Evolutionary conservation across 2,329 filamentous ascomycete species (phyloP).

Genomic region (Pseudogymnoascus sp.): DNA sequence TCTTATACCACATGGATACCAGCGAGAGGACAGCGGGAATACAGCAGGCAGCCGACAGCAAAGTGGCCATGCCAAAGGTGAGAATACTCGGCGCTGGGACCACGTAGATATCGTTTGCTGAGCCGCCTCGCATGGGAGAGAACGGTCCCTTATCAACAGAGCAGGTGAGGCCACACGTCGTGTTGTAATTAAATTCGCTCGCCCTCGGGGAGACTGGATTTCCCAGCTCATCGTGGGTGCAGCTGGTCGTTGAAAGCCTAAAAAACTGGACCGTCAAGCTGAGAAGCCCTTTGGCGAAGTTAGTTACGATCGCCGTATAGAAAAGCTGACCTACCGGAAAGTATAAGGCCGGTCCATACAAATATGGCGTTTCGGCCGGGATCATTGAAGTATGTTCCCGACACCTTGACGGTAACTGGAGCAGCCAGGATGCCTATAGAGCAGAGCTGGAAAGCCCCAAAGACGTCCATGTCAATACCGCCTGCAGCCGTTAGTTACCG

Average conservation of each 20-base stretch:
- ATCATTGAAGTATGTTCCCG: slow-evolving; percentile 54
- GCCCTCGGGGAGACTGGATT: slow-evolving; percentile 30
- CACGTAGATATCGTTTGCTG: slow-evolving; percentile 53
- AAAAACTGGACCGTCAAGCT: slow-evolving; percentile 58
- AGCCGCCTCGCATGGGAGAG: slow-evolving; percentile 46
- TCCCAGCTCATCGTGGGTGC: slow-evolving; percentile 34
- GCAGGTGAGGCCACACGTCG: slow-evolving; percentile 42
- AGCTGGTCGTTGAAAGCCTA: slow-evolving; percentile 38
- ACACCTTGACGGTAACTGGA: slow-evolving; percentile 52
- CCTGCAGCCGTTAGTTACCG: slow-evolving; percentile 31
- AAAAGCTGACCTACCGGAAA: slow-evolving; percentile 41
- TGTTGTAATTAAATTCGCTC: slow-evolving; percentile 37
- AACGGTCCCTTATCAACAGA: slow-evolving; percentile 37
- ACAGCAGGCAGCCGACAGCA: slow-evolving; percentile 55
- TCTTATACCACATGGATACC: slow-evolving; percentile 54
- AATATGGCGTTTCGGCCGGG: slow-evolving; percentile 59
- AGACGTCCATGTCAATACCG: slow-evolving; percentile 60
- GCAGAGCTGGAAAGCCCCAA: slow-evolving; percentile 58
- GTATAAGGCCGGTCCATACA: slow-evolving; percentile 52
- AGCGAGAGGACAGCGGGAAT: slow-evolving; percentile 55
- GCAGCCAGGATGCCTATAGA: slow-evolving; percentile 56
- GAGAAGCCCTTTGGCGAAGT: slow-evolving; percentile 39
- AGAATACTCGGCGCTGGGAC: slow-evolving; percentile 48
- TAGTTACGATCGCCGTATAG: slow-evolving; percentile 6
- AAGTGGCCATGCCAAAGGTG: slow-evolving; percentile 49